These are phyloP conservation scores for Skeletonema tropicum DNA, from an alignment of 108 stramenopile genomes.

Conservation along the genomic window DNA sequence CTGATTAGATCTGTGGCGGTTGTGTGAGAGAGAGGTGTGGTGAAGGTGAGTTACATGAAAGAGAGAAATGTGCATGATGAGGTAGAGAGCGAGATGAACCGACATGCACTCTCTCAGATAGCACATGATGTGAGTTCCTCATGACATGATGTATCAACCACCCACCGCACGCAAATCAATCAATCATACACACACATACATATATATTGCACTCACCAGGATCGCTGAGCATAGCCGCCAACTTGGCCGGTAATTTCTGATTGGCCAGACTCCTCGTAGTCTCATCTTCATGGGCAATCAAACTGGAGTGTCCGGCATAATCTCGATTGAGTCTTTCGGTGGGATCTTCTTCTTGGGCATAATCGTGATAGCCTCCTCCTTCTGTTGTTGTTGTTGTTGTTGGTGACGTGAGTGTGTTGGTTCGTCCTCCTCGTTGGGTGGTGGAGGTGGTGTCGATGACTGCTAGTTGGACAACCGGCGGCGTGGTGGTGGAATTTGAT, in stretches of 20 bases:
- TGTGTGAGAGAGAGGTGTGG: not conserved
- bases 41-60: not conserved
- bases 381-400: no score
- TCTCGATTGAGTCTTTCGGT: not conserved
- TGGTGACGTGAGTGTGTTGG: no score
- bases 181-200: not conserved
- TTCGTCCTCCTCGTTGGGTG: no score
- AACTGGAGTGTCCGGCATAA: not conserved
- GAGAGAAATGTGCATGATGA: not conserved
- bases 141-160: no score
- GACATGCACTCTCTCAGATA: no score
- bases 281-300: not conserved
- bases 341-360: not conserved
- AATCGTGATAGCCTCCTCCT: not conserved
- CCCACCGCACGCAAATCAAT: no score
- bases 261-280: not conserved
- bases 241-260: constrained; percentile 14
- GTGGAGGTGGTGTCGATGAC: no score
- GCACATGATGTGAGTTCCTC: no score
- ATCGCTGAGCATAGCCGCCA: constrained; percentile 10
- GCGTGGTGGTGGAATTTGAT: no score
- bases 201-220: not conserved
- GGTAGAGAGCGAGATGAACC: no score
- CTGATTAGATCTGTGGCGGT: constrained; percentile 19
- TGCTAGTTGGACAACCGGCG: not conserved